Evolutionary conservation across 129 eudicot species (phyloP).

Genomic region (Centrapalus pauciflorus): DNA sequence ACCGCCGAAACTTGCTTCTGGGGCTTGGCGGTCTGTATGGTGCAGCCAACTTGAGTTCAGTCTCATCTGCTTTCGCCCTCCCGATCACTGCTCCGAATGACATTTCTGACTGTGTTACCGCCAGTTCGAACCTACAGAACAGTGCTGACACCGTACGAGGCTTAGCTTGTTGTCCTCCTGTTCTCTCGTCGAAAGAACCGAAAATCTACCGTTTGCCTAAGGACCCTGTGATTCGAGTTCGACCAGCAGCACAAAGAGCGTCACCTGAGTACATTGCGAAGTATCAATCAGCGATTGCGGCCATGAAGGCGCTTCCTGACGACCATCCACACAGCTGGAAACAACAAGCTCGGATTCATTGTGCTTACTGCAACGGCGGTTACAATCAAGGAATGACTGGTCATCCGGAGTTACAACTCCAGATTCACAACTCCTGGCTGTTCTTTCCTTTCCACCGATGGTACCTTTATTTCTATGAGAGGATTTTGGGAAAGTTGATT

Average conservation of each 20-base stretch:
- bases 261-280: constrained; percentile 14
- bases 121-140: background rate
- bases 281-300: constrained; percentile 24
- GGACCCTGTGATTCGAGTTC: background rate
- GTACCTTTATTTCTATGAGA: constrained; percentile 45
- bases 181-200: background rate
- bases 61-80: background rate
- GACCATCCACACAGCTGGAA: constrained; percentile 42
- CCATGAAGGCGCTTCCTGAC: constrained; percentile 38
- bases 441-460: constrained; percentile 51
- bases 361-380: constrained; percentile 43
- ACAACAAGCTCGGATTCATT: constrained; percentile 43
- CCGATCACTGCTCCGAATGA: constrained; percentile 12
- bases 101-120: background rate
- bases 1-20: constrained; percentile 14
- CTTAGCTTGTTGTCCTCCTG: constrained; percentile 26
- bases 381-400: constrained; percentile 29
- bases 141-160: background rate
- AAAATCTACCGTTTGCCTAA: constrained; percentile 1
- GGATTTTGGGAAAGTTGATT: constrained; percentile 35
- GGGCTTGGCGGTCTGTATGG: constrained; percentile 18
- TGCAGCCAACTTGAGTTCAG: constrained; percentile 2
- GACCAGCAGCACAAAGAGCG: constrained; percentile 10
- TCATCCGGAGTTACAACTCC: constrained; percentile 7
- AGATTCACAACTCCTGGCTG: constrained; percentile 47